Evolutionary conservation across 2,329 filamentous ascomycete genomes (phyloP).

Genomic region (Dothiorella sarmentorum): DNA sequence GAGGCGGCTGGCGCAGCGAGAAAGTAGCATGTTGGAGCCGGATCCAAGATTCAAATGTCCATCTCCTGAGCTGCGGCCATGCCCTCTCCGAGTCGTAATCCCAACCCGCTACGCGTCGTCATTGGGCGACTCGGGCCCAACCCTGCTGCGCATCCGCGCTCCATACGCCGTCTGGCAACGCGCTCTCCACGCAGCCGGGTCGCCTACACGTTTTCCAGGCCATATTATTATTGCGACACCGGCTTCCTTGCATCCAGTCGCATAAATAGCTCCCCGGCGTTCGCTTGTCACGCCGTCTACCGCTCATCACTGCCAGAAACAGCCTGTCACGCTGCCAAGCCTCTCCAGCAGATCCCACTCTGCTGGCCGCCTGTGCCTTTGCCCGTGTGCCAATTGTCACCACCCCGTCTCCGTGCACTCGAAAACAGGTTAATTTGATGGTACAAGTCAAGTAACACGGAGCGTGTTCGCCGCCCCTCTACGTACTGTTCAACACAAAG

Average conservation of each 20-base stretch:
- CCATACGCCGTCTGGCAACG: constrained; percentile 16
- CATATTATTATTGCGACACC: neutral
- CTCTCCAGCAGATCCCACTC: constrained; percentile 12
- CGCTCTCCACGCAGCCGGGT: constrained; percentile 14
- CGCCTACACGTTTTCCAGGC: constrained; percentile 9
- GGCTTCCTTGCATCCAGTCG: neutral
- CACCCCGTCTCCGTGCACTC: neutral
- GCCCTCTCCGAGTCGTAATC: constrained; percentile 14
- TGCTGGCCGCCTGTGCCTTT: constrained; percentile 3
- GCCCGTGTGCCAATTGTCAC: neutral
- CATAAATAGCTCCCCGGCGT: neutral
- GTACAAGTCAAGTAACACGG: constrained; percentile 16
- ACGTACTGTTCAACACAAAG: constrained; percentile 19
- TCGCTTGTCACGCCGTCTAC: neutral
- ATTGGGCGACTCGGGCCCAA: constrained; percentile 3
- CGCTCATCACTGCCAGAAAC: neutral
- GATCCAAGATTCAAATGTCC: constrained; percentile 14
- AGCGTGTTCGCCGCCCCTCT: constrained; percentile 16
- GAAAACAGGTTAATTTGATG: constrained; percentile 14
- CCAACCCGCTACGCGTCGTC: constrained; percentile 5
- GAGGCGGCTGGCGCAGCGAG: neutral
- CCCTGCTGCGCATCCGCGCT: constrained; percentile 15
- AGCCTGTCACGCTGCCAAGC: constrained; percentile 3
- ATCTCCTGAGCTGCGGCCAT: constrained; percentile 20
- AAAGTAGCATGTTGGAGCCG: constrained; percentile 9